These are phyloP conservation scores for Microbotryomycetes sp. DNA, from an alignment of 1,284 basidiomycete species.

Conservation along the genomic window DNA sequence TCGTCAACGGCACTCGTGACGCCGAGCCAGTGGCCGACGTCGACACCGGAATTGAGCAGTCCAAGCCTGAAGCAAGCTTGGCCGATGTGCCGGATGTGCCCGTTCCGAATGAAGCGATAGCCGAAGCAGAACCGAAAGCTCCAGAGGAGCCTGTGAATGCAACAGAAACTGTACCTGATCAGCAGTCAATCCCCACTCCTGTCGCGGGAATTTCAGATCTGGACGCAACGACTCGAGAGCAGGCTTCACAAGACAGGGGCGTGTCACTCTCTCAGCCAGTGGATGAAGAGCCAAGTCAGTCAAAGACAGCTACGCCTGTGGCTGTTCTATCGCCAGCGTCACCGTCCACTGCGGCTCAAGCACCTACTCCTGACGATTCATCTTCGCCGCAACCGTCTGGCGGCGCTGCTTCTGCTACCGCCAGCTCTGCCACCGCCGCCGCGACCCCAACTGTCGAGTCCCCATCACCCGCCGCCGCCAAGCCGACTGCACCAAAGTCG, in stretches of 20 bases:
- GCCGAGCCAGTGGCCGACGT: conserved; percentile 3
- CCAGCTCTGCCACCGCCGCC: conserved; percentile 30
- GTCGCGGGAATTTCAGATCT: too few relatives aligned
- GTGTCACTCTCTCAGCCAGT: too few relatives aligned
- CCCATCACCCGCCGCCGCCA: conserved; percentile 47
- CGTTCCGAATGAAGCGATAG: conserved; percentile 28
- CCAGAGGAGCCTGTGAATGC: not conserved
- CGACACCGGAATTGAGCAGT: conserved; percentile 20
- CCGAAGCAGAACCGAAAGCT: conserved; percentile 1
- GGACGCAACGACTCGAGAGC: too few relatives aligned
- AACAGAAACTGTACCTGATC: too few relatives aligned
- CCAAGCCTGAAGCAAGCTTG: conserved; percentile 21
- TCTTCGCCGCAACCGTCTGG: conserved; percentile 31
- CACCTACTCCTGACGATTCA: not conserved
- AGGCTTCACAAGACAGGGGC: too few relatives aligned
- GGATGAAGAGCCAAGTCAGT: too few relatives aligned
- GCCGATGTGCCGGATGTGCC: conserved; percentile 31
- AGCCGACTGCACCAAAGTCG: conserved; percentile 60
- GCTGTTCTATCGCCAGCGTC: too few relatives aligned
- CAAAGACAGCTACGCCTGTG: too few relatives aligned
- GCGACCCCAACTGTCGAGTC: too few relatives aligned
- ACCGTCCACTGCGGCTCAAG: conserved; percentile 37
- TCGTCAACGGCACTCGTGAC: conserved; percentile 26
- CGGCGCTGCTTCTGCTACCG: conserved; percentile 39
- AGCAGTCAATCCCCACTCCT: too few relatives aligned